phyloP scores from a whole-genome alignment of 495 filamentous ascomycete species.

The Lophium mytilinum region DNA sequence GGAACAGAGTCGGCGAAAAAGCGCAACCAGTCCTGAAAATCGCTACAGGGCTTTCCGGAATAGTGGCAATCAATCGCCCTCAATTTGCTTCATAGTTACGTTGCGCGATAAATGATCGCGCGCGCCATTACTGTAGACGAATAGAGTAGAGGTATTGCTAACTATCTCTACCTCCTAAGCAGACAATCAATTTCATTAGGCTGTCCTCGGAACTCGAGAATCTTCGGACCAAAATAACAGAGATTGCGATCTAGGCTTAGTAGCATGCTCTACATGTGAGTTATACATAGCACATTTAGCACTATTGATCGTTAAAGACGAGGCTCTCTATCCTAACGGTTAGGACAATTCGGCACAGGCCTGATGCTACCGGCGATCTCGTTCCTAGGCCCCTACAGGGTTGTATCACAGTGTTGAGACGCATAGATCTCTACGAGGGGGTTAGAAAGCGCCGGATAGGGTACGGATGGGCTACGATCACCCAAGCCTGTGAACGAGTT shows the following conservation, averaged over 20 bases:
- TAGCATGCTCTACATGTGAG: too few species aligned
- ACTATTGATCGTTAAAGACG: slow-evolving; percentile 45
- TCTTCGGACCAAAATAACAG: slow-evolving; percentile 19
- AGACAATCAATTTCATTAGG: slow-evolving; percentile 16
- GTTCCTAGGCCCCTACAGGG: neutral
- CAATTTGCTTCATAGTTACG: slow-evolving; percentile 15
- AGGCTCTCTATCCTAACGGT: slow-evolving; percentile 49
- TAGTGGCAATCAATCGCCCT: neutral
- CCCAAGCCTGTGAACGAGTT: too few species aligned
- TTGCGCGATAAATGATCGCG: slow-evolving; percentile 22
- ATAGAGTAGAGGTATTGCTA: neutral
- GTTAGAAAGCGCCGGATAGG: too few species aligned
- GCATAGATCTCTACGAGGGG: too few species aligned
- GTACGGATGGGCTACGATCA: too few species aligned
- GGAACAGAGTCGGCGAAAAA: slow-evolving; percentile 47
- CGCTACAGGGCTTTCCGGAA: neutral
- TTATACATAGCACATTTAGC: neutral
- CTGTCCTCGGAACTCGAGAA: slow-evolving; percentile 15
- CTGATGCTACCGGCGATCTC: slow-evolving; percentile 4
- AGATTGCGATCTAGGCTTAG: slow-evolving; percentile 10
- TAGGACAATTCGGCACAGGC: slow-evolving; percentile 51
- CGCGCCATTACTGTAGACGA: slow-evolving; percentile 2
- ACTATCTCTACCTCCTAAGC: neutral
- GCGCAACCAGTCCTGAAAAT: slow-evolving; percentile 32
- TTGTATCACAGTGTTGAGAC: neutral